Evolutionary conservation across 108 stramenopile species (phyloP), one percentile per base, ranked within the genome.

Genomic region (Cyclotella cryptica): DNA sequence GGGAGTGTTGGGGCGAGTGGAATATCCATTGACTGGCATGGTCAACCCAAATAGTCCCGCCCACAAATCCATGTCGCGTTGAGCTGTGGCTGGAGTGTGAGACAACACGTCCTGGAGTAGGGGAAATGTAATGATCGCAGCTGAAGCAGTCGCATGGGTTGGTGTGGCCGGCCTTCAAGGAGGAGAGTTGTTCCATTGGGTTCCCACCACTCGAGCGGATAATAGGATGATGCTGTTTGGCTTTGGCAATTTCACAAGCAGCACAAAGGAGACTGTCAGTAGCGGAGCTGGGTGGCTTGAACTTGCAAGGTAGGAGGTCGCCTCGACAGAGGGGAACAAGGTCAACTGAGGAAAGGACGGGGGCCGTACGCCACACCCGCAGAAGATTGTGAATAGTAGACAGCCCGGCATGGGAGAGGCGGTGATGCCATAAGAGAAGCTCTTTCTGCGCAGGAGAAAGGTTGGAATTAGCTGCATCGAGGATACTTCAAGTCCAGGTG

Each of bases 121-220:
- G n/a, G n/a, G n/a, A n/a, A n/a, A n/a, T n/a, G n/a, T n/a, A n/a
- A 22, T 73, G 66, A 66, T 88, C 84, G 26, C 60, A 46, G 9
- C 81, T 81, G 29, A 88, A 62, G 21, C 45, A 44, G 7, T 71
- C 47, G 7, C 79, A 84, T 14, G 85, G 82, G 15, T 35, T 35
- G 35, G 35, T 35, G 35, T 35, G 2, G 35, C 35, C 35, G 35
- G 6, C n/a, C n/a, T n/a, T n/a, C n/a, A n/a, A 13, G 14, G 45
- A n/a, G n/a, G n/a, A n/a, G n/a, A n/a, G n/a, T n/a, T n/a, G n/a
- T n/a, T n/a, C n/a, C n/a, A n/a, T n/a, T n/a, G n/a, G n/a, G n/a
- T n/a, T n/a, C n/a, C n/a, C n/a, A n/a, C n/a, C n/a, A n/a, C n/a
- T n/a, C n/a, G 49, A 19, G 6, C 3, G 17, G 8, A 19, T 51